These are phyloP conservation scores for carrot (Daucus carota) DNA, from an alignment of 129 eudicot species.

Conservation along the genomic window DNA sequence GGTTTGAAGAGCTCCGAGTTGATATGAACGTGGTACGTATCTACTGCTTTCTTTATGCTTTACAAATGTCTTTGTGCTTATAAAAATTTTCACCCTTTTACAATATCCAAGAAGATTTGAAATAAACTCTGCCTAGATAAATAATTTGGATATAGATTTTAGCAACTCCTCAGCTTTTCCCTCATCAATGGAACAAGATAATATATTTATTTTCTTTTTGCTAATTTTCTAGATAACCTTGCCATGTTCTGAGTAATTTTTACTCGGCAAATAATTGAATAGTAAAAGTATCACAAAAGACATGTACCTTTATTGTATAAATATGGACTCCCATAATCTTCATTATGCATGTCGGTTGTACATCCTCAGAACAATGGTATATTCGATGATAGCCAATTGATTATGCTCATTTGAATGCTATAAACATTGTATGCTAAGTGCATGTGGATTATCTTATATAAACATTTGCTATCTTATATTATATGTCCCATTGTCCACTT, in stretches of 20 bases:
- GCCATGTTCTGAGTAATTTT: neutral
- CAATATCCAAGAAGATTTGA: neutral
- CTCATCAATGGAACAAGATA: neutral
- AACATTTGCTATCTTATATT: neutral
- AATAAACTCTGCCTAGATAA: neutral
- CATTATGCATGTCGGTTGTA: neutral
- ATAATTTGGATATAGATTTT: neutral
- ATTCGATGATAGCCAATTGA: neutral
- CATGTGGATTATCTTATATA: neutral
- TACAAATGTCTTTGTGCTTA: neutral
- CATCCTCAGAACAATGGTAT: neutral
- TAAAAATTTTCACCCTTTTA: neutral
- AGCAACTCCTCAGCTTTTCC: neutral
- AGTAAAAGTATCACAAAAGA: too few species aligned
- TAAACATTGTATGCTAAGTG: neutral
- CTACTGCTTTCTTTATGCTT: neutral
- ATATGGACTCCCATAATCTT: neutral
- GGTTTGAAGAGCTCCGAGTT: slow-evolving; percentile 97
- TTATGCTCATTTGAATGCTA: neutral
- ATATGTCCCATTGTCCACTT: neutral
- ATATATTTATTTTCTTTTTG: neutral
- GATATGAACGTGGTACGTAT: slow-evolving; percentile 86
- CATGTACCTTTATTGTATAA: neutral
- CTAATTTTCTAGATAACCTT: neutral
- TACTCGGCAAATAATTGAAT: neutral